A percentile compares a stretch with the other conserved stretches of the same genome.
Evolutionary conservation across 192 early-diverging fungal species (phyloP).

Genomic region (Backusella morwellensis): DNA sequence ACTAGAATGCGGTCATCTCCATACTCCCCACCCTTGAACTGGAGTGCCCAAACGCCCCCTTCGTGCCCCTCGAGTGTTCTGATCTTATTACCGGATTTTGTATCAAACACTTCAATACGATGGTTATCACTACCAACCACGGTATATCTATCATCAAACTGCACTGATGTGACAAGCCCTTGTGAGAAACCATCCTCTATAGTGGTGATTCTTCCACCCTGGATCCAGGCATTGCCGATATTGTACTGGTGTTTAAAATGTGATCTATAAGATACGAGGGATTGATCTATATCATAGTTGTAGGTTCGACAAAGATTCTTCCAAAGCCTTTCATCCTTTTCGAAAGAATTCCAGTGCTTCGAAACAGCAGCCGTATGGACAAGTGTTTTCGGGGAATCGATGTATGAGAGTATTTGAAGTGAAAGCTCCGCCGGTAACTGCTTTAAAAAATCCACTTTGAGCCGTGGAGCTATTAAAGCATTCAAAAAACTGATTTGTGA

Average conservation of each 20-base stretch:
- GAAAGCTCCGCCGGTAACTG: slow-evolving; percentile 73
- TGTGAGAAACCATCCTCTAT: slow-evolving; percentile 16
- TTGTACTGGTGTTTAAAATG: slow-evolving; percentile 55
- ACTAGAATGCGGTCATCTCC: slow-evolving; percentile 65
- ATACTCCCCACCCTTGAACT: slow-evolving; percentile 44
- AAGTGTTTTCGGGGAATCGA: slow-evolving; percentile 78
- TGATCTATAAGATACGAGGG: slow-evolving; percentile 39
- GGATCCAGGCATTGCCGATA: slow-evolving; percentile 49
- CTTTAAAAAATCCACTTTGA: slow-evolving; percentile 90
- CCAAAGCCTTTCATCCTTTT: slow-evolving; percentile 46
- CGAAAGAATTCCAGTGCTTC: slow-evolving; percentile 47
- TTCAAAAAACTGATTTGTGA: slow-evolving; percentile 47
- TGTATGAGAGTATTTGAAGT: slow-evolving; percentile 81
- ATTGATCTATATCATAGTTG: slow-evolving; percentile 25
- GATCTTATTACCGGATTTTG: slow-evolving; percentile 65
- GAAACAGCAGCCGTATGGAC: slow-evolving; percentile 72
- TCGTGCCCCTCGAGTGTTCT: slow-evolving; percentile 81
- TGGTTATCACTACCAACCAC: slow-evolving; percentile 94
- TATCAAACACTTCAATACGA: slow-evolving; percentile 91
- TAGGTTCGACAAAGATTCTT: slow-evolving; percentile 36
- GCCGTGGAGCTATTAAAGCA: slow-evolving; percentile 49
- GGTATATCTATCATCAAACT: slow-evolving; percentile 91
- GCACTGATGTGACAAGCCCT: slow-evolving; percentile 89
- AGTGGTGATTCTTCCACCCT: slow-evolving; percentile 38
- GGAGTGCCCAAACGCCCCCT: slow-evolving; percentile 97